A percentile compares a stretch with the other conserved stretches of the same genome.
Evolutionary conservation across 306 rosid species (phyloP).

Genomic region (Cajanus cajan): DNA sequence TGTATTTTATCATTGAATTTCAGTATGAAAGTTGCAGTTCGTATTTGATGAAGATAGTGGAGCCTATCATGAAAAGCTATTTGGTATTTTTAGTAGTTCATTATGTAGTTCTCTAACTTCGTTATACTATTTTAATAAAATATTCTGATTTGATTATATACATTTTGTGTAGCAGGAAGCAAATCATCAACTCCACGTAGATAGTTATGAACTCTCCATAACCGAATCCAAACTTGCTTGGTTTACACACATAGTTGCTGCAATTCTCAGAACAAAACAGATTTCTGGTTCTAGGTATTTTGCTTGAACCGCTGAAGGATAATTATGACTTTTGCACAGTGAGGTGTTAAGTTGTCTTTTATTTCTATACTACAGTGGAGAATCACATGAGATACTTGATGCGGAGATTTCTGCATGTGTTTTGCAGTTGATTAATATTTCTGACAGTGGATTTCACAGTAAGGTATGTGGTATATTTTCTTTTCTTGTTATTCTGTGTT

Average conservation of each 20-base stretch:
- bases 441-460: slow-evolving; percentile 48
- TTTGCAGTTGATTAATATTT: slow-evolving; percentile 40
- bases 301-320: background rate
- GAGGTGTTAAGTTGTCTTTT: slow-evolving; percentile 8
- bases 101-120: background rate
- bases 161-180: slow-evolving; percentile 30
- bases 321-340: slow-evolving; percentile 1
- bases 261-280: slow-evolving; percentile 45
- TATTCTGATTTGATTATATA: background rate
- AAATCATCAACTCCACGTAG: slow-evolving; percentile 27
- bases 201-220: slow-evolving; percentile 33
- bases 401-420: slow-evolving; percentile 51
- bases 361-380: slow-evolving; percentile 38
- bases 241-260: slow-evolving; percentile 50
- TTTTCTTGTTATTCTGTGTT: background rate
- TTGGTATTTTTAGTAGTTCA: slow-evolving; percentile 32
- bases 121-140: slow-evolving; percentile 9
- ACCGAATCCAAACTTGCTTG: slow-evolving; percentile 50
- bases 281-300: slow-evolving; percentile 45
- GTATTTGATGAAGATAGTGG: slow-evolving; percentile 44
- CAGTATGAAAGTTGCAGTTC: slow-evolving; percentile 57
- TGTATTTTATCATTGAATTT: slow-evolving; percentile 21
- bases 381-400: slow-evolving; percentile 47
- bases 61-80: slow-evolving; percentile 42
- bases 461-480: slow-evolving; percentile 33